phyloP scores from a whole-genome alignment of 768 basidiomycete species.

The Psilocybe tampanensis region DNA sequence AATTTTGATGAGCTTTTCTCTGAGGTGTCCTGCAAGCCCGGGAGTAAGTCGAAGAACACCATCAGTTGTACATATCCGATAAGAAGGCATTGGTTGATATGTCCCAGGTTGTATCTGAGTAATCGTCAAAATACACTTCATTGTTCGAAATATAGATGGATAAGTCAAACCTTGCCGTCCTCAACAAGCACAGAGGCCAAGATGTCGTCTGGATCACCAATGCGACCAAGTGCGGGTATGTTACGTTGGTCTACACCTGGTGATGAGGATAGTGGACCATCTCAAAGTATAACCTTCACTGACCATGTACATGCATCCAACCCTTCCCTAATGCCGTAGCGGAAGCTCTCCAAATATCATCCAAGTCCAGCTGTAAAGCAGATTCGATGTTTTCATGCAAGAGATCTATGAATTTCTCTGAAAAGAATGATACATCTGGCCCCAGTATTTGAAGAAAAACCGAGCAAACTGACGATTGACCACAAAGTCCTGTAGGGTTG shows the following conservation, averaged over 20 bases:
- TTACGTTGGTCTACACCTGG: slow-evolving; percentile 66
- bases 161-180: slow-evolving; percentile 54
- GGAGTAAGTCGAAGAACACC: slow-evolving; percentile 71
- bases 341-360: slow-evolving; percentile 66
- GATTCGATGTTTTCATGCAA: slow-evolving; percentile 62
- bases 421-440: not conserved
- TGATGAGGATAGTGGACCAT: not conserved
- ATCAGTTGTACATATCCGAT: slow-evolving; percentile 77
- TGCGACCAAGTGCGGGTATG: slow-evolving; percentile 70
- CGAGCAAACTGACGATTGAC: slow-evolving; percentile 73
- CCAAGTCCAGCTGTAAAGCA: slow-evolving; percentile 56
- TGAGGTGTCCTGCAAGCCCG: slow-evolving; percentile 45
- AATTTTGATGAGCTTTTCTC: not conserved
- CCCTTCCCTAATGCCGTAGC: slow-evolving; percentile 69
- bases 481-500: slow-evolving; percentile 66
- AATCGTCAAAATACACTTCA: not conserved
- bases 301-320: slow-evolving; percentile 87
- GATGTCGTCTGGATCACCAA: slow-evolving; percentile 86
- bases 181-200: slow-evolving; percentile 75
- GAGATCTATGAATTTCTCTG: slow-evolving; percentile 61
- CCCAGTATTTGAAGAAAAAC: not conserved
- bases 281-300: slow-evolving; percentile 3
- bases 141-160: not conserved
- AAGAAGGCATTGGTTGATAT: slow-evolving; percentile 84
- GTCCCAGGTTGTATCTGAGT: slow-evolving; percentile 66